These are phyloP conservation scores for Neurospora cerealis DNA, from an alignment of 495 filamentous ascomycete genomes.

Conservation along the genomic window DNA sequence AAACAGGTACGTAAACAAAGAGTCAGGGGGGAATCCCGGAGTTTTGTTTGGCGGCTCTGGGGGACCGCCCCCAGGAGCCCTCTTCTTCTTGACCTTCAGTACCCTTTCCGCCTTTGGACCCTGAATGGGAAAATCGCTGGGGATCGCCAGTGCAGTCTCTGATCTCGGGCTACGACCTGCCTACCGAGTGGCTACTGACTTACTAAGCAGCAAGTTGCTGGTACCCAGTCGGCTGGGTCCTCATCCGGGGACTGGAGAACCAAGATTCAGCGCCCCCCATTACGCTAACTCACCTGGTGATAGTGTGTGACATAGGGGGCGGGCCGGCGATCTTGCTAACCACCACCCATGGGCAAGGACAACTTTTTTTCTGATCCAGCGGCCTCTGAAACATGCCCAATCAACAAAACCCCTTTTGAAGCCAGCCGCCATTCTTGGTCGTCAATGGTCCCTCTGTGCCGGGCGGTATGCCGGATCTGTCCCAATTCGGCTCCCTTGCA, in stretches of 20 bases:
- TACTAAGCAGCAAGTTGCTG: background rate
- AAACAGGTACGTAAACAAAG: background rate
- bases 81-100: background rate
- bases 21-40: background rate
- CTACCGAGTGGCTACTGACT: background rate
- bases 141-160: background rate
- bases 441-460: background rate
- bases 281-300: background rate
- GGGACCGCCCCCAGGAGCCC: background rate
- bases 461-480: background rate
- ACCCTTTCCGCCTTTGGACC: background rate
- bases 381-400: background rate
- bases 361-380: background rate
- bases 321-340: background rate
- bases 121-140: background rate
- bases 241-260: background rate
- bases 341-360: background rate
- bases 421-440: background rate
- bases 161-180: background rate
- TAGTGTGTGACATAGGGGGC: background rate
- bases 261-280: background rate
- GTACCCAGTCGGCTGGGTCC: background rate
- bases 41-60: background rate
- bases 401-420: background rate
- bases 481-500: conserved; percentile 6